Evolutionary conservation across 257 asterid species (phyloP), one percentile per base, ranked within the genome.

Genomic region (Verbena officinalis): DNA sequence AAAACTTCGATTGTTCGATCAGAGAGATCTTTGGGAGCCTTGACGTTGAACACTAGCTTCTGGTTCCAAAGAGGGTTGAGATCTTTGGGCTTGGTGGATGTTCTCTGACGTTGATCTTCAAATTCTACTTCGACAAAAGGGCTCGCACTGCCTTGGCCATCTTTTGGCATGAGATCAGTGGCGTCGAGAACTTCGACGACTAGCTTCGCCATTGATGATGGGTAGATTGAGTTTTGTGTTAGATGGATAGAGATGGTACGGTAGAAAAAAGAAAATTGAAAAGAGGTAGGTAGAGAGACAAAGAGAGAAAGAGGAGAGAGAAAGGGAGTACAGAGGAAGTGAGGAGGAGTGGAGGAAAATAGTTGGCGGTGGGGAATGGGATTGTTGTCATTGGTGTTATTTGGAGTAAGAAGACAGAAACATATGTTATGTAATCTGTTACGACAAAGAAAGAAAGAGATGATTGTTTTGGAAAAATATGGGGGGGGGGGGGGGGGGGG

Each of bases 141-240:
- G 66, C 79, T 84, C 20, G 99, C 93, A 30, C 95, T 87, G 15
- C 99, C 99, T 20, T 93, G 88, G 4, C 96, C 97, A 69, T 89
- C 98, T 78, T 93, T 93, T 19, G 99, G 96, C 97, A 93, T 93
- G 34, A 93, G 95, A 74, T 93, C 96, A 75, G 74, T 77, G 65
- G 99, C 99, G 17, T 89, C 97, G 17, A 89, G 72, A 31, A 90
- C 86, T 79, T 90, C 90, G 2, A 86, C 84, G 21, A 86, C 83
- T 20, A 93, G 88, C 77, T 79, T 85, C 56, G 95, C 96, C 97
- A 93, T 90, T 49, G 42, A n/a, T 67, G 59, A 48, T 58, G 3
- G 40, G 1, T 3, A 9, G 40, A 36, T 36, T 31, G 57, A 58
- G 31, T 13, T 17, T 33, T 31, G n/a, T 43, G 46, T 14, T 52